These are phyloP conservation scores for Acanthamoeba castellanii DNA, from an alignment of 208 protist species.

Conservation along the genomic window DNA sequence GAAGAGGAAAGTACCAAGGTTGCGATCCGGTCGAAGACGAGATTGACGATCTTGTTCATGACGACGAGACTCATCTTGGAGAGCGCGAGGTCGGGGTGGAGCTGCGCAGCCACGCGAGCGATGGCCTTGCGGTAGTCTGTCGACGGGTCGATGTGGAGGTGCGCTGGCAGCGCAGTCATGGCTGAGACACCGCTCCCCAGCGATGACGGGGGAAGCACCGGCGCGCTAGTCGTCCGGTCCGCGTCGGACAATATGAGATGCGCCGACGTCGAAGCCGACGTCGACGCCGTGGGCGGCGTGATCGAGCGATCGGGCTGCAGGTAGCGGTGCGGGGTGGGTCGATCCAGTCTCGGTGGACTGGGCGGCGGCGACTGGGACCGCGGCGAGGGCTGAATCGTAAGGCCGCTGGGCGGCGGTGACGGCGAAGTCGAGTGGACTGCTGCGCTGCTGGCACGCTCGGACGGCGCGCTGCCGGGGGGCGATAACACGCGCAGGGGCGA, in stretches of 20 bases:
- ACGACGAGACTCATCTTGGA: constrained; percentile 64
- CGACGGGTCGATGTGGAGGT: constrained; percentile 54
- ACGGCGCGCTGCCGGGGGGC: background rate
- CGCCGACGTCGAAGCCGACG: background rate
- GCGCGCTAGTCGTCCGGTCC: too few species aligned
- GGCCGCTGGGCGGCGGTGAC: background rate
- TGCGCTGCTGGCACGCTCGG: background rate
- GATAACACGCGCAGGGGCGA: background rate
- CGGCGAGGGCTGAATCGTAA: background rate
- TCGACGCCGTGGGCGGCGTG: background rate
- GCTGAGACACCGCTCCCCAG: background rate
- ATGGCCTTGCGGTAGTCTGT: constrained; percentile 62
- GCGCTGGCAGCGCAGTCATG: background rate
- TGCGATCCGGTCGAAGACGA: constrained; percentile 30
- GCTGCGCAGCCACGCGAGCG: constrained; percentile 33
- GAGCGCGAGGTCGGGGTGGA: constrained; percentile 51
- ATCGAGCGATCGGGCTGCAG: background rate
- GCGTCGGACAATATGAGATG: background rate
- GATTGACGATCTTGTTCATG: constrained; percentile 73
- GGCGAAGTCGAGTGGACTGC: background rate
- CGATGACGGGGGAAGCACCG: too few species aligned
- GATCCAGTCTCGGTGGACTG: background rate
- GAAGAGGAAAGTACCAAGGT: background rate
- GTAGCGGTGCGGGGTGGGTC: background rate
- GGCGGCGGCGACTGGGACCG: background rate